A percentile compares a stretch with the other conserved stretches of the same genome.
phyloP scores from a whole-genome alignment of 2,329 filamentous ascomycete genomes.

The Arthroderma sp. region DNA sequence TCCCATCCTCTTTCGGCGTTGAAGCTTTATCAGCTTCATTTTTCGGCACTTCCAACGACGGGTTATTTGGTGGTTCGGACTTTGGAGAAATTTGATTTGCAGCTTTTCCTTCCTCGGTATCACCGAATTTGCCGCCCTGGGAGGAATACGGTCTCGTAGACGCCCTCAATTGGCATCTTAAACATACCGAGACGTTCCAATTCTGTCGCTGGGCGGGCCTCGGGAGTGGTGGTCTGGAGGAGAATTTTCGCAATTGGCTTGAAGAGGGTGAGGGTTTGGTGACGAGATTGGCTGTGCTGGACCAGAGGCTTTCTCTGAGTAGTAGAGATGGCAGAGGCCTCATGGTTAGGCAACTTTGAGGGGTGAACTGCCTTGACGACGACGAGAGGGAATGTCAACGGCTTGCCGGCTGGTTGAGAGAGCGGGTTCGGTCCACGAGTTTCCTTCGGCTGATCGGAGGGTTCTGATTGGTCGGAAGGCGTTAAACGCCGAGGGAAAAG shows the following conservation, averaged over 20 bases:
- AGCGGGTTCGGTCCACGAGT: neutral
- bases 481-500: too few relatives aligned
- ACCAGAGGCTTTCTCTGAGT: too few relatives aligned
- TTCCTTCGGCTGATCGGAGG: too few relatives aligned
- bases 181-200: constrained; percentile 22
- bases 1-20: neutral
- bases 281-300: too few relatives aligned
- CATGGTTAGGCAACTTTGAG: too few relatives aligned
- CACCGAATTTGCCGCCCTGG: constrained; percentile 11
- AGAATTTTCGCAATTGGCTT: too few relatives aligned
- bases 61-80: neutral
- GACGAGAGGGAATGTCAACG: neutral
- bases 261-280: too few relatives aligned
- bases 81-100: neutral
- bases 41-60: neutral
- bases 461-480: too few relatives aligned
- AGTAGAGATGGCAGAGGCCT: too few relatives aligned
- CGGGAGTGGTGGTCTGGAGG: neutral
- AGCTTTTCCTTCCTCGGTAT: constrained; percentile 1
- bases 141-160: constrained; percentile 18
- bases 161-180: constrained; percentile 30
- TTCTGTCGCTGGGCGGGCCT: neutral
- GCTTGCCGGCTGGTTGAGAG: neutral
- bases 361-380: too few relatives aligned
- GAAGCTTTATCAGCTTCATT: neutral